These are phyloP conservation scores for Aquilaria agallochum DNA, from an alignment of 441 rosid genomes.

Conservation along the genomic window DNA sequence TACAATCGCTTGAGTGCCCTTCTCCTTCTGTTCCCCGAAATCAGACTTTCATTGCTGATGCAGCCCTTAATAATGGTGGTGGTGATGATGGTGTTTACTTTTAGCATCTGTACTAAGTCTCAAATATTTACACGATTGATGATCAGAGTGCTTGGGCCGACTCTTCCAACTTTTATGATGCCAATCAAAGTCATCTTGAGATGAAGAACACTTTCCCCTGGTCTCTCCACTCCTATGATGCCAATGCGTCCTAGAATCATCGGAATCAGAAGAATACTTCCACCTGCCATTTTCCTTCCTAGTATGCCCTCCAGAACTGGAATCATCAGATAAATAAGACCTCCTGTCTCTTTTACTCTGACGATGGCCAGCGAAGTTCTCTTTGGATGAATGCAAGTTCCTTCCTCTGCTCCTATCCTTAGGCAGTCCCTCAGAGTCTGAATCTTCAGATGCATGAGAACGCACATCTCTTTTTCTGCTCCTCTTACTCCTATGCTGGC, in stretches of 20 bases:
- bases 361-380: conserved; percentile 10
- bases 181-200: conserved; percentile 8
- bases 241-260: conserved; percentile 25
- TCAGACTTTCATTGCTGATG: background rate
- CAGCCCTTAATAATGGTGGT: background rate
- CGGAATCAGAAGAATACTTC: conserved; percentile 24
- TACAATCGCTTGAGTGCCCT: no score
- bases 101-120: background rate
- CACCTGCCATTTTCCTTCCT: conserved; percentile 25
- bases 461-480: conserved; percentile 1
- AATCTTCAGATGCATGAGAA: conserved; percentile 22
- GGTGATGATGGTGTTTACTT: conserved; percentile 12
- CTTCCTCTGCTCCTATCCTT: conserved; percentile 20
- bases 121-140: background rate
- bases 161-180: conserved; percentile 11
- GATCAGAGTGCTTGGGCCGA: conserved; percentile 2
- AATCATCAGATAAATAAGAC: conserved; percentile 10
- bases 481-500: background rate
- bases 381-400: conserved; percentile 11
- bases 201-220: conserved; percentile 13
- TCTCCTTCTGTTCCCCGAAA: background rate
- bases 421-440: conserved; percentile 22
- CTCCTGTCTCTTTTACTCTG: conserved; percentile 11
- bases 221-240: conserved; percentile 17
- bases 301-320: conserved; percentile 5